A percentile compares a stretch with the other conserved stretches of the same genome.
These are phyloP conservation scores for Rhynchospora pubera DNA, from an alignment of 176 grass and related monocot species.

Conservation along the genomic window DNA sequence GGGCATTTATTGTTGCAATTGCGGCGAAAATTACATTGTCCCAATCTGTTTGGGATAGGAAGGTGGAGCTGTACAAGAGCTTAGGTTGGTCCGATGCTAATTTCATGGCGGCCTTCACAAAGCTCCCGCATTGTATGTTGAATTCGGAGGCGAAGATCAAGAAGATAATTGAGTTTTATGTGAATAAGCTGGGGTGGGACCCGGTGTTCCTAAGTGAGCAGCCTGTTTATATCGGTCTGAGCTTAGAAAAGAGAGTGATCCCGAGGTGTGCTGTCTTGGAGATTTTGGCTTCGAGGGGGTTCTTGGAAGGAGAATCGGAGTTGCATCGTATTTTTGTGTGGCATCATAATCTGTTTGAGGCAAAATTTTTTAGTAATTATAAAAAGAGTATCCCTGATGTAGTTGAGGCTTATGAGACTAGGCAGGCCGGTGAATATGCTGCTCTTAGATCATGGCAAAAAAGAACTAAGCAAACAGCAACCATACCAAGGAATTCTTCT, in stretches of 20 bases:
- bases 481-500: background rate
- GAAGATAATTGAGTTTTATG: conserved; percentile 25
- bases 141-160: conserved; percentile 44
- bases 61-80: conserved; percentile 34
- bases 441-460: background rate
- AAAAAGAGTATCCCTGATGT: conserved; percentile 28
- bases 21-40: conserved; percentile 9
- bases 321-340: conserved; percentile 13
- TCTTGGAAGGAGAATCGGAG: background rate
- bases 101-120: conserved; percentile 29
- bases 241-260: conserved; percentile 45
- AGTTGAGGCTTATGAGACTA: conserved; percentile 31
- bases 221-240: conserved; percentile 33
- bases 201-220: background rate
- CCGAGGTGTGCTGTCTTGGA: conserved; percentile 36
- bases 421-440: background rate
- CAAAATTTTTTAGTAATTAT: conserved; percentile 29
- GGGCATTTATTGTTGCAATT: conserved; percentile 36
- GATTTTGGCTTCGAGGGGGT: conserved; percentile 25
- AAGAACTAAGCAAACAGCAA: background rate
- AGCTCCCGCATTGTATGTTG: conserved; percentile 42
- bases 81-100: conserved; percentile 52
- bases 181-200: conserved; percentile 35
- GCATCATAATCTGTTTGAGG: conserved; percentile 21
- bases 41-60: conserved; percentile 22